Percentiles rank a stretch among this genome's conserved stretches.
Evolutionary conservation across 1,284 basidiomycete genomes (phyloP).

Genomic region (Flammula alnicola): DNA sequence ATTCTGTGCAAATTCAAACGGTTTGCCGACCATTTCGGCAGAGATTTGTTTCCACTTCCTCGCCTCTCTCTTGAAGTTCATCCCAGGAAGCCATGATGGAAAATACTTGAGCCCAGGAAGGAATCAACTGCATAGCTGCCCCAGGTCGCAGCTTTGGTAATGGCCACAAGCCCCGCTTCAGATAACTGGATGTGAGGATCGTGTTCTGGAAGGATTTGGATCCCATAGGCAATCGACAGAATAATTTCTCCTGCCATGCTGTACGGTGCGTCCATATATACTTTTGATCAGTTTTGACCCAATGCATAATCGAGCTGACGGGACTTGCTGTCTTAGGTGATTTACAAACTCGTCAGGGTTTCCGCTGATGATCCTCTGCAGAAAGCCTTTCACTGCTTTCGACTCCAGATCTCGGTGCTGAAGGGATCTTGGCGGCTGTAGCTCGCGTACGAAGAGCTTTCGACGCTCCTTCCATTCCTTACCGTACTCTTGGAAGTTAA

Average conservation of each 20-base stretch:
- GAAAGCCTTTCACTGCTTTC: slow-evolving; percentile 2
- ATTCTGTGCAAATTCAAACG: not conserved
- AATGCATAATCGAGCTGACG: not conserved
- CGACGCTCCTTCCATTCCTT: slow-evolving; percentile 13
- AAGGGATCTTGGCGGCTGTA: slow-evolving; percentile 10
- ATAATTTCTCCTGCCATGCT: slow-evolving; percentile 14
- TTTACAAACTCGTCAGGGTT: not conserved
- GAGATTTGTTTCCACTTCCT: slow-evolving; percentile 1
- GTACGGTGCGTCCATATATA: too few species aligned
- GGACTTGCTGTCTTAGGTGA: slow-evolving; percentile 7
- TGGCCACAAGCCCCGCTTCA: slow-evolving; percentile 4
- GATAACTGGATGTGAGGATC: slow-evolving; percentile 6
- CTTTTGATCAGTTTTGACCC: not conserved
- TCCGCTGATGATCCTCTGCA: not conserved
- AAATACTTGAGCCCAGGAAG: slow-evolving; percentile 5
- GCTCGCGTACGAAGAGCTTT: slow-evolving; percentile 9
- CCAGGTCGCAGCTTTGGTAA: slow-evolving; percentile 8
- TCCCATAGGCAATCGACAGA: slow-evolving; percentile 9
- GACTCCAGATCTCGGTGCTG: not conserved
- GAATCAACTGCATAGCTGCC: slow-evolving; percentile 7
- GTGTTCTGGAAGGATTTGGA: not conserved
- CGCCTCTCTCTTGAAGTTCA: slow-evolving; percentile 6
- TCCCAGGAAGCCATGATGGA: slow-evolving; percentile 10
- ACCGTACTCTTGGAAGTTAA: slow-evolving; percentile 6
- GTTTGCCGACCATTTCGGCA: not conserved